Evolutionary conservation across 176 grass and related monocot genomes (phyloP).

Genomic region (Alloteropsis semialata): DNA sequence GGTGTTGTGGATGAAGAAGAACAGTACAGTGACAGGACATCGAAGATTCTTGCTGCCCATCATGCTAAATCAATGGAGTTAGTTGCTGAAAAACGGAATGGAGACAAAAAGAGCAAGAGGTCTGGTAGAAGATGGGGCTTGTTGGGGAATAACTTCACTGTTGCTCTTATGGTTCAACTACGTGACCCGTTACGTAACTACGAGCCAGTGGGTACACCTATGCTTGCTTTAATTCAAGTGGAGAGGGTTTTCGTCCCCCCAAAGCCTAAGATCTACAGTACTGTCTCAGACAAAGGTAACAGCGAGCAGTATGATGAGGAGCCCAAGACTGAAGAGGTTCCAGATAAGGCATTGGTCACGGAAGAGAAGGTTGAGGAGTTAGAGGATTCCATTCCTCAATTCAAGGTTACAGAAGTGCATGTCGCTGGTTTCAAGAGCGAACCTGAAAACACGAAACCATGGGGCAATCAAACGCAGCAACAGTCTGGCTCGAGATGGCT

Average conservation of each 20-base stretch:
- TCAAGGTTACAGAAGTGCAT: slow-evolving; percentile 95
- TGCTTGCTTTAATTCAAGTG: slow-evolving; percentile 96
- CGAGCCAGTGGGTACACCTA: slow-evolving; percentile 86
- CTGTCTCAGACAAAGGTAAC: slow-evolving; percentile 58
- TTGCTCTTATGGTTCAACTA: slow-evolving; percentile 94
- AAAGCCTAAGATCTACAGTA: slow-evolving; percentile 86
- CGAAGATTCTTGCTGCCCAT: slow-evolving; percentile 92
- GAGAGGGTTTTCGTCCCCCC: slow-evolving; percentile 92
- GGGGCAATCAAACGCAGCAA: slow-evolving; percentile 79
- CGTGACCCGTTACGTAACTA: slow-evolving; percentile 86
- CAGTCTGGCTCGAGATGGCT: slow-evolving; percentile 96
- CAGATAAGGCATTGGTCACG: slow-evolving; percentile 42
- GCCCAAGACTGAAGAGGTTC: slow-evolving; percentile 38
- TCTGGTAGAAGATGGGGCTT: slow-evolving; percentile 89
- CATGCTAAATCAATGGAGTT: slow-evolving; percentile 94
- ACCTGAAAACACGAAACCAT: slow-evolving; percentile 62
- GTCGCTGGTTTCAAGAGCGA: slow-evolving; percentile 90
- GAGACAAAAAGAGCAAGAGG: slow-evolving; percentile 65
- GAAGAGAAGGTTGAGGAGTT: slow-evolving; percentile 54
- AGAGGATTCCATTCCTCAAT: slow-evolving; percentile 59
- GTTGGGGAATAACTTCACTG: slow-evolving; percentile 93
- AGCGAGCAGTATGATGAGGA: slow-evolving; percentile 64
- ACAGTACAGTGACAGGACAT: slow-evolving; percentile 68
- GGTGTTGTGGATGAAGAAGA: slow-evolving; percentile 83
- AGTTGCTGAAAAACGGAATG: slow-evolving; percentile 42